phyloP scores from a whole-genome alignment of 257 asterid genomes.

The Henckelia pumila region DNA sequence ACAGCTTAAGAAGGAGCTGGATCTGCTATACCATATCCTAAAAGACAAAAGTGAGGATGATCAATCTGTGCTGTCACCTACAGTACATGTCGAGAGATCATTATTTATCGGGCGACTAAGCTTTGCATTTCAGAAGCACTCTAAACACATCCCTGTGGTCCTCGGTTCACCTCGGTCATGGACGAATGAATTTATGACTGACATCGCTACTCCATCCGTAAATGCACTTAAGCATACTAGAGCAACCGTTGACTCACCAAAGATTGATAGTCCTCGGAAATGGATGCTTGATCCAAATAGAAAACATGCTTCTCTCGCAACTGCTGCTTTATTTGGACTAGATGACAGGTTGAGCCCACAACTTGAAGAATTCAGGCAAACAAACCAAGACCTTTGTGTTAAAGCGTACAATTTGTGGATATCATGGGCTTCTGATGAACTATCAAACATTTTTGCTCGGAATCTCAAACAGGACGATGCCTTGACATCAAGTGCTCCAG shows the following conservation, averaged over 20 bases:
- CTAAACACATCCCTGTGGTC: slow-evolving; percentile 74
- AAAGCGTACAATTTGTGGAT: slow-evolving; percentile 92
- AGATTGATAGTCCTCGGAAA: slow-evolving; percentile 56
- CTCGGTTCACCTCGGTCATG: slow-evolving; percentile 98
- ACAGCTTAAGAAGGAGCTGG: slow-evolving; percentile 72
- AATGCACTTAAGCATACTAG: slow-evolving; percentile 41
- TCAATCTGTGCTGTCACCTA: slow-evolving; percentile 47
- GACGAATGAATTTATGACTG: slow-evolving; percentile 49
- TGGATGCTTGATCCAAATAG: slow-evolving; percentile 60
- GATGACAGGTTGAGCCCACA: slow-evolving; percentile 77
- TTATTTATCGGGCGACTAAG: slow-evolving; percentile 85
- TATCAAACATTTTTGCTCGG: slow-evolving; percentile 52
- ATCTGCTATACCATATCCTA: slow-evolving; percentile 47
- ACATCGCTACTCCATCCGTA: slow-evolving; percentile 38
- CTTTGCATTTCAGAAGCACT: slow-evolving; percentile 93
- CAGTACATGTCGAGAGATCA: slow-evolving; percentile 78
- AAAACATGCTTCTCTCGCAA: slow-evolving; percentile 63
- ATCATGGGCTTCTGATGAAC: slow-evolving; percentile 82
- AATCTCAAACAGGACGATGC: slow-evolving; percentile 77
- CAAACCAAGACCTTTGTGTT: slow-evolving; percentile 69
- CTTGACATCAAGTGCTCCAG: slow-evolving; percentile 66
- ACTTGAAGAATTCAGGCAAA: slow-evolving; percentile 70
- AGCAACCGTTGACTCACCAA: slow-evolving; percentile 43
- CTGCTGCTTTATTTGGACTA: slow-evolving; percentile 70
- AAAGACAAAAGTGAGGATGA: slow-evolving; percentile 43